Base-by-base conservation (phyloP, 2,329 filamentous ascomycete species). In the Fusarium sp. region DNA sequence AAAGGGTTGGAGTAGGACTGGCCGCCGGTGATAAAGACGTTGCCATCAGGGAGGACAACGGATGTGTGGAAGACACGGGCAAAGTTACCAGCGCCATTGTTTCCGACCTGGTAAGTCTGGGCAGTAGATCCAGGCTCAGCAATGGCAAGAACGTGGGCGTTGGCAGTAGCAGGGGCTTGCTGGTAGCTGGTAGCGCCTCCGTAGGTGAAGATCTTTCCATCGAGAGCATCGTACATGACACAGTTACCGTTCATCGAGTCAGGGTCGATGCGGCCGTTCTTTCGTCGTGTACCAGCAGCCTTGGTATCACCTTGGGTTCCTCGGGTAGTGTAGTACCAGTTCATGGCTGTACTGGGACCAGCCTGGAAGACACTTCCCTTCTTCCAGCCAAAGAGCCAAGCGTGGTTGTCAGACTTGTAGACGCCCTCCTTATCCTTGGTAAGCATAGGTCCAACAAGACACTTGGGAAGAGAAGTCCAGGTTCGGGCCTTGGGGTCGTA, bases 151-250 rank as follows among this genome's bases (percentile, higher is more conserved):
- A 88, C 69, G 71, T 86, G 82, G 0, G 85, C 84, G 65, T 82
- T 80, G 4, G 76, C 77, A 1, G 82, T 82, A 1, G 83, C 83
- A 7, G 76, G 64, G 22, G 78, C 79, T 3, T 57, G 51, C 80
- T 71, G 34, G 82, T 88, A 88, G 45, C 79, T 78, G 0, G 81
- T 77, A 1, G 83, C 77, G 7, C 87, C 87, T 14, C 87, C 87
- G 7, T 81, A 77, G 0, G 85, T 83, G 12, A 89, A 77, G 27
- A 89, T 88, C 76, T 88, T 87, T 24, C 87, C 87, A 4, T 83
- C 81, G 57, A 87, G 81, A 32, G 86, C 86, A 69, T 90, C 87
- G 65, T 84, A 89, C 86, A 90, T 88, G 65, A 86, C 82, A 10
- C 83, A 82, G 54, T 83, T 84, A 9, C 86, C 88, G 64, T 81